phyloP scores from a whole-genome alignment of 1,284 basidiomycete species.

The Neonothopanus nambi region DNA sequence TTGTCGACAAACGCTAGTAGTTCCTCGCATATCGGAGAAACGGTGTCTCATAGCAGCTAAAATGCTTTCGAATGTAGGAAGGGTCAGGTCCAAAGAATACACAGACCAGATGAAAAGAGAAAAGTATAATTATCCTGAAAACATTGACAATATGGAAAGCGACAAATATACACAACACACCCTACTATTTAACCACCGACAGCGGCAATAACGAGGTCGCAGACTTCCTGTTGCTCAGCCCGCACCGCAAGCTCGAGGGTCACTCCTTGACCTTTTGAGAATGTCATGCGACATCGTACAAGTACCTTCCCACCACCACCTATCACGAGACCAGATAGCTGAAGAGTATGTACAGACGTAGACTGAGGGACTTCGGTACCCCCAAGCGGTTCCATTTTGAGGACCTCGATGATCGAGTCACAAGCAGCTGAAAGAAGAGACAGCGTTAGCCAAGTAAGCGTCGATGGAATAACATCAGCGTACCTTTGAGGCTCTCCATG shows the following conservation, averaged over 20 bases:
- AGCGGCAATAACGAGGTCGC: constrained; percentile 86
- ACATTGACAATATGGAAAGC: too few relatives aligned
- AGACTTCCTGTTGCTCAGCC: constrained; percentile 86
- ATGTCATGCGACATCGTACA: constrained; percentile 95
- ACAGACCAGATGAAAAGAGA: too few relatives aligned
- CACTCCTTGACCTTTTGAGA: constrained; percentile 87
- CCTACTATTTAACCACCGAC: constrained; percentile 67
- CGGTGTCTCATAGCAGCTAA: too few relatives aligned
- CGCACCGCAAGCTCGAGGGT: constrained; percentile 93
- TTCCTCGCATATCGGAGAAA: too few relatives aligned
- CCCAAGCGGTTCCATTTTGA: constrained; percentile 96
- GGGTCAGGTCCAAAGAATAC: too few relatives aligned
- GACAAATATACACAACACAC: neutral
- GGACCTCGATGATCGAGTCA: constrained; percentile 89
- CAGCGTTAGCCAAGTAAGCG: constrained; percentile 3
- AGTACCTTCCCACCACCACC: constrained; percentile 94
- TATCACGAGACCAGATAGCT: constrained; percentile 85
- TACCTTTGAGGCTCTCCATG: constrained; percentile 93
- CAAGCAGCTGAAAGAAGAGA: constrained; percentile 69
- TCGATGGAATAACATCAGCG: constrained; percentile 25
- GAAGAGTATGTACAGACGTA: constrained; percentile 90
- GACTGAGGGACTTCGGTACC: constrained; percentile 83
- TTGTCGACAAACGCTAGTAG: too few relatives aligned
- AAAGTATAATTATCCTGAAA: too few relatives aligned
- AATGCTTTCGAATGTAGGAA: too few relatives aligned